Base-by-base conservation (phyloP, 257 asterid genomes). In the Hygrophila difformis region DNA sequence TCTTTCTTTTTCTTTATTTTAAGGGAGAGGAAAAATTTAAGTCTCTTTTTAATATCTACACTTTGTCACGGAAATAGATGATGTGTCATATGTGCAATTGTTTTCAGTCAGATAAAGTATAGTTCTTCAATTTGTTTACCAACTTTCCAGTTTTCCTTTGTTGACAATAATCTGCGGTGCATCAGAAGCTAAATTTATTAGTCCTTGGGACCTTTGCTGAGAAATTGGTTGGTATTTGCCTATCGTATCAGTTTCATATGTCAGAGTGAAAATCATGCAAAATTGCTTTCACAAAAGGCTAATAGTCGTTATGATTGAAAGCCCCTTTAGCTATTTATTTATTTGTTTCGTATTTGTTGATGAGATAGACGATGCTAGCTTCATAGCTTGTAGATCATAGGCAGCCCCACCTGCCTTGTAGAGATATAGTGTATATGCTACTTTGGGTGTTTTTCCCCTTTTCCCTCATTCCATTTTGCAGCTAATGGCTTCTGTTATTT, bases 261-360 rank as follows among this genome's bases (percentile, higher is more conserved):
- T 60, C 76, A 64, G 72, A 51, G 47, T 18, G 55, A 59, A 61
- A 65, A 60, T 53, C 45, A 54, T 37, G 51, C 36, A 54, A 39
- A 51, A 26, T 52, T 56, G 62, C 60, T 70, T 60, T 55, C 45
- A 19, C 39, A 44, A 38, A 57, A 49, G 56, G 55, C 33, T 46
- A 39, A 41, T 39, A 24, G 42, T 37, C 15, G 51, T 47, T 54
- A 34, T 58, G 48, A 34, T 40, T 53, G 4, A 60, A 49, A 60
- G 38, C 33, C 39, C 53, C 29, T 42, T 10, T 1, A 33, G 6
- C 10, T 5, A 33, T 5, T 33, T n/a, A n/a, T n/a, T n/a, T n/a
- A n/a, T n/a, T 26, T 26, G 31, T 26, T 39, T 56, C n/a, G n/a
- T n/a, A n/a, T n/a, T n/a, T n/a, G n/a, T n/a, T 37, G 45, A 46